Evolutionary conservation across 1,284 basidiomycete species (phyloP), one percentile per base, ranked within the genome.

Genomic region (Ustilago esculenta): DNA sequence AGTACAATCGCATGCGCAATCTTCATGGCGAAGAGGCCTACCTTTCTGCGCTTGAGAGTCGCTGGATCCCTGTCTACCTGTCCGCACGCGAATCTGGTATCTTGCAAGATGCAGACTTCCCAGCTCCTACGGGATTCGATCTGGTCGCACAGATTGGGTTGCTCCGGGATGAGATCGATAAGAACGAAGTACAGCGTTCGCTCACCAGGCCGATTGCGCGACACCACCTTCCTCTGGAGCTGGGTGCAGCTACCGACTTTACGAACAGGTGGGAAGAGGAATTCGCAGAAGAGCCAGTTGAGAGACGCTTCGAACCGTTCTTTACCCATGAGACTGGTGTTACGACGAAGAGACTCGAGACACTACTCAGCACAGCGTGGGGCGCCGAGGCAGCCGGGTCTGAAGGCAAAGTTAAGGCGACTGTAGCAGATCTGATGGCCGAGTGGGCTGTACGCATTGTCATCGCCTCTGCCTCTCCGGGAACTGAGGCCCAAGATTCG

Each of bases 161-260:
- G 77, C 85, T 96, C 47, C 86, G 94, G 33, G 85, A 85, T 12
- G 86, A 90, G 72, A 85, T 96, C 39, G 91, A 95, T 82, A 95
- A 94, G 83, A 88, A 88, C 77, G 87, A 63, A 12, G 56, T 76
- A 14, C 48, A 61, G 30, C 41, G 54, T 14, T 72, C 58, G 44
- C 55, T 76, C 11, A 53, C 59, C 27, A 65, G 43, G 42, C 47
- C 59, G 11, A 45, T 68, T 12, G 55, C 58, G 4, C 43, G 48
- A 15, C 24, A 57, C 18, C 53, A 52, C 5, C 67, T 77, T 20
- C 75, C 75, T 0, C 24, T 61, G 34, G 24, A 39, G 18, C 43
- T 59, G 35, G 34, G n/a, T 8, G 36, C 27, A 3, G n/a, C 33
- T 14, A 55, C 34, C 10, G 55, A 58, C 23, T 70, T 69, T n/a